Base-by-base conservation (phyloP, 1,284 basidiomycete genomes). In the Mrakiaceae sp. region DNA sequence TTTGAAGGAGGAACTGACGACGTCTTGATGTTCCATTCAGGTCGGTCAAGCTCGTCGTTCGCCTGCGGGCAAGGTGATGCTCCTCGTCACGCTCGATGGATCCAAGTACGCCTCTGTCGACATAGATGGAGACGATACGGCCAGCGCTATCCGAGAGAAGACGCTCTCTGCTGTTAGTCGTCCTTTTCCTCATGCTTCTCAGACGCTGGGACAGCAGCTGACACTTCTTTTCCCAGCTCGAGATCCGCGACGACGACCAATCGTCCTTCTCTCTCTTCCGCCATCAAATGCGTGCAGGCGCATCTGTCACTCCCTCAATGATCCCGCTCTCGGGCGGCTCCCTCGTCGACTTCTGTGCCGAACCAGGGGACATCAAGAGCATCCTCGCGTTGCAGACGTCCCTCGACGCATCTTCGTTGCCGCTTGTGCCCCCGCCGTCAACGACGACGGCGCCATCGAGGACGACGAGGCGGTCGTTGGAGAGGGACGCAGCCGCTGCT, bases 191-290 rank as follows among this genome's bases (percentile, higher is more conserved):
- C 11, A 7, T 8, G 47, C 14, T 6, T 43, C 39, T 49, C n/a
- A 14, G 46, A 16, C 14, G 8, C 40, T 3, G 9, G 16, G n/a
- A 11, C 9, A 5, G 11, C 14, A 39, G 44, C 63, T 57, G 44
- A 64, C 48, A 9, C 27, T 50, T 50, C 12, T 7, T 12, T 12
- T 27, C 8, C 11, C 60, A 66, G 65, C 57, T 66, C 16, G 62
- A 63, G 42, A 58, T 66, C 10, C 27, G 55, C 39, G 65, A 66
- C 50, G 65, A 66, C 42, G 61, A 63, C n/a, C 57, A 66, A 27
- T 50, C 57, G 49, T 62, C 65, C 11, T 66, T 63, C 49, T 48
- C 50, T 1, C 58, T 66, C 40, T 62, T 58, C 8, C 56, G 62
- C 12, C 65, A 62, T 44, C 55, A 47, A 7, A 63, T 66, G 62